Evolutionary conservation across 805 yeast species (phyloP), one percentile per base, ranked within the genome.

Genomic region (Deakozyma indianensis): DNA sequence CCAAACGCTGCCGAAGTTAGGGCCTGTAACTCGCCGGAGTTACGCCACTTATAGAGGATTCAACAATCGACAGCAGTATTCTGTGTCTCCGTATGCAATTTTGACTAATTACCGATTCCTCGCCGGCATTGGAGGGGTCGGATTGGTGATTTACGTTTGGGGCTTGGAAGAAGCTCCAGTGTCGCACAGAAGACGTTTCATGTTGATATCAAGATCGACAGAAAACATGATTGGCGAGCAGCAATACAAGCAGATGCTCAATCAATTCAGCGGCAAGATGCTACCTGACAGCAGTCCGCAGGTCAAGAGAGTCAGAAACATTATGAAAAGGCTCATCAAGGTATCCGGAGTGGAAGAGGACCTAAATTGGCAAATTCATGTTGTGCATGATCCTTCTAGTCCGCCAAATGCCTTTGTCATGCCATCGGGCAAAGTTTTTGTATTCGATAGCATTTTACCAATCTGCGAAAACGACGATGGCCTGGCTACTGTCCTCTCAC

Each of bases 331-430:
- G 50, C 66, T 92, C 21, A 72, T 90, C 43, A 52, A 53, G 18
- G 67, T 58, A 9, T 50, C 65, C 16, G 53, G 46, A 9, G 43
- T 45, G 22, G 53, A 52, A 11, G 42, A 28, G 2, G 40, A 48
- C 22, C 46, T 48, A 18, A 69, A 79, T 38, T 92, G 98, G 97
- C 67, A 74, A 51, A 75, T 92, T 23, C 85, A 85, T 58, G 83
- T 92, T 21, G 80, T 85, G 20, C 74, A 80, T 50, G 80, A 77
- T 47, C 76, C 81, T 1, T 63, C 63, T 27, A 70, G 70, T n/a
- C 88, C 94, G 15, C 97, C 98, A 2, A 92, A 92, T 64, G 98
- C 98, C 1, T 90, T 92, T 64, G 95, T 92, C 18, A 68, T 92
- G 28, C 97, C 97, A 20, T 90, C 92, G 49, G 98, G 98, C 4